Percentiles rank a stretch among this genome's conserved stretches.
These are phyloP conservation scores for Fusarium liriodendri DNA, from an alignment of 2,329 filamentous ascomycete genomes.

Conservation along the genomic window DNA sequence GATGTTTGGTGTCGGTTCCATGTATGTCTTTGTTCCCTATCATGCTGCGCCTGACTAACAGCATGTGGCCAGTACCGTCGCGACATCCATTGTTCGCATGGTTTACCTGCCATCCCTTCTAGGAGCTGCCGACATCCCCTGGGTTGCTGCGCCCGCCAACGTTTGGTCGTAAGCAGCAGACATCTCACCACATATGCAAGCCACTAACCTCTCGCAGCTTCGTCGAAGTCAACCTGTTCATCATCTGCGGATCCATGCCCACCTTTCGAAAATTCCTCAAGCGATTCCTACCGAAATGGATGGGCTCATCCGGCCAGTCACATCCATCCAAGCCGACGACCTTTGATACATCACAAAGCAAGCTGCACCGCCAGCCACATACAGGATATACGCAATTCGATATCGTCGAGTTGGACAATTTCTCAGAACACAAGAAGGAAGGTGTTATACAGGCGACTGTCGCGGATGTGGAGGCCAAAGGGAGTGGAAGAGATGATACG, in stretches of 20 bases:
- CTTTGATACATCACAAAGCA: background rate
- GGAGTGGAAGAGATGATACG: background rate
- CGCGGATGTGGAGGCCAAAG: background rate
- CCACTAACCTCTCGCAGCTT: slow-evolving; percentile 33
- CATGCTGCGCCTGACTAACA: background rate
- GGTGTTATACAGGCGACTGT: background rate
- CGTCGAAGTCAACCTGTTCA: slow-evolving; percentile 51
- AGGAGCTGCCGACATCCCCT: slow-evolving; percentile 40
- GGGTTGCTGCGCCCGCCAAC: slow-evolving; percentile 41
- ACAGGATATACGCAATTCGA: slow-evolving; percentile 29
- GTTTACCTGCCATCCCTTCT: slow-evolving; percentile 39
- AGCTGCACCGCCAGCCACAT: slow-evolving; percentile 14
- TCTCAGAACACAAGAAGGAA: background rate
- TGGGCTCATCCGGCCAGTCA: slow-evolving; percentile 70
- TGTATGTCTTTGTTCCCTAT: slow-evolving; percentile 20
- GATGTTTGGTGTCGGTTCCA: slow-evolving; percentile 56
- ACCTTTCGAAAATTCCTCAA: slow-evolving; percentile 63
- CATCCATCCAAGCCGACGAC: background rate
- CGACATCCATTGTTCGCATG: slow-evolving; percentile 46
- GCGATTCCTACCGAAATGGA: slow-evolving; percentile 70
- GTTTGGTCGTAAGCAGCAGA: slow-evolving; percentile 40
- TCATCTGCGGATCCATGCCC: slow-evolving; percentile 49
- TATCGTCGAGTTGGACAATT: slow-evolving; percentile 7
- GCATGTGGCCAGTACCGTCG: slow-evolving; percentile 41
- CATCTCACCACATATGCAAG: background rate